Percentiles rank a stretch among this genome's conserved stretches.
Conservation (phyloP, 306 rosid species). For the Citrullus colocynthis region DNA sequence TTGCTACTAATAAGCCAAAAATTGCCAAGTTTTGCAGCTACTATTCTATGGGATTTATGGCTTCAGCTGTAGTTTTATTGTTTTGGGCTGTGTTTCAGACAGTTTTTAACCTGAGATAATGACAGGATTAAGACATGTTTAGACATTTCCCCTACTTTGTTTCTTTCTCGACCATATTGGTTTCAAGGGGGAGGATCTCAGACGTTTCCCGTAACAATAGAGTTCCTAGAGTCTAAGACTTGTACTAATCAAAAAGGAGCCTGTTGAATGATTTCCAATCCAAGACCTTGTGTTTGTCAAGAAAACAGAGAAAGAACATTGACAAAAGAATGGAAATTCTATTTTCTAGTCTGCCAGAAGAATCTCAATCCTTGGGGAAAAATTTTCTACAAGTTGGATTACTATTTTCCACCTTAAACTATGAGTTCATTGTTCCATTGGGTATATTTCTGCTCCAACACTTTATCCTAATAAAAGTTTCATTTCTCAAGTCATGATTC, state of each 20-base stretch:
- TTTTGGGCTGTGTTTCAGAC: slow-evolving; percentile 2
- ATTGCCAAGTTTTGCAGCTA: slow-evolving; percentile 1
- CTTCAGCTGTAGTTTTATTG: not conserved
- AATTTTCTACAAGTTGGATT: not conserved
- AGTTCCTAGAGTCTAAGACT: not conserved
- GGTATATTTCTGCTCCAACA: not conserved
- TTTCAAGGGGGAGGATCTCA: not conserved
- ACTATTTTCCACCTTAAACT: not conserved
- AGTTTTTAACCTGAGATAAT: not conserved
- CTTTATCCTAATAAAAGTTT: not conserved
- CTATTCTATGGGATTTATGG: not conserved
- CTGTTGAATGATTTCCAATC: not conserved
- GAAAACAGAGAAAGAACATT: not conserved
- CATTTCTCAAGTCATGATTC: not conserved
- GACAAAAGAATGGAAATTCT: not conserved
- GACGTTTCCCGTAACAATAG: not conserved
- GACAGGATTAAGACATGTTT: not conserved
- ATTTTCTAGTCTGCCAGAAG: not conserved
- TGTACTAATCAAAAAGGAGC: not conserved
- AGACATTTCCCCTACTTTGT: not conserved
- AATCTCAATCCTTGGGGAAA: not conserved
- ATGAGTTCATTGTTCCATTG: not conserved
- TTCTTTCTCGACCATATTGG: not conserved
- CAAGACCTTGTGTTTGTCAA: not conserved
- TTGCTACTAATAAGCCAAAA: not conserved